These are phyloP conservation scores for Gastrolobium villosum DNA, from an alignment of 306 rosid species.

Conservation along the genomic window DNA sequence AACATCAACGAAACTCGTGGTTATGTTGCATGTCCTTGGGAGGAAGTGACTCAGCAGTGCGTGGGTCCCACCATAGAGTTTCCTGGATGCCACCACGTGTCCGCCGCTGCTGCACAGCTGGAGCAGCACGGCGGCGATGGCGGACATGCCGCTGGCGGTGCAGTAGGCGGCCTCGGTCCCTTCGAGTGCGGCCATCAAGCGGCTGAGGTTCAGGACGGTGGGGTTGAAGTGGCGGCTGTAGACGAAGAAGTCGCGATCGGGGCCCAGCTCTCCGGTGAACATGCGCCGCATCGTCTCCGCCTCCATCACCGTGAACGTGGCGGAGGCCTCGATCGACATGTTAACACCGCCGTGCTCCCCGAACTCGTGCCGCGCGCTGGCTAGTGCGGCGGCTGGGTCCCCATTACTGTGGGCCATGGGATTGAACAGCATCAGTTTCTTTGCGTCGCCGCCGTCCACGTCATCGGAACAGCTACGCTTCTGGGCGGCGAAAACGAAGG, in stretches of 20 bases:
- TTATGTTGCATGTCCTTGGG: conserved; percentile 63
- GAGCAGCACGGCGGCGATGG: conserved; percentile 66
- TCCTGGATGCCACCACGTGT: conserved; percentile 65
- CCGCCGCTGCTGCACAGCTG: conserved; percentile 74
- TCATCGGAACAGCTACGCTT: conserved; percentile 52
- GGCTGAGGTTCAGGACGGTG: conserved; percentile 75
- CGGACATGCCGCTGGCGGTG: conserved; percentile 88
- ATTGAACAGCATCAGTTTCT: conserved; percentile 50
- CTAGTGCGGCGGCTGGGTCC: conserved; percentile 78
- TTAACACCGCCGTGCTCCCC: conserved; percentile 94
- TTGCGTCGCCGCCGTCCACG: conserved; percentile 22
- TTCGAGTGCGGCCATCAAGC: conserved; percentile 85
- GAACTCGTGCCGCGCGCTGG: conserved; percentile 78
- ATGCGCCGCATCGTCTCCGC: conserved; percentile 81
- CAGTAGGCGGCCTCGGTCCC: conserved; percentile 92
- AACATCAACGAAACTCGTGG: conserved; percentile 71
- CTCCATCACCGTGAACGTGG: conserved; percentile 94
- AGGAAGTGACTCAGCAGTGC: conserved; percentile 69
- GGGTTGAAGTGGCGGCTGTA: conserved; percentile 96
- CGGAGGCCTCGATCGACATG: conserved; percentile 95
- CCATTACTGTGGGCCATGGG: not conserved
- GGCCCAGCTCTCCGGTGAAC: conserved; percentile 86
- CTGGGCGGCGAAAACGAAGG: conserved; percentile 42
- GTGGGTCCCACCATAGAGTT: conserved; percentile 84
- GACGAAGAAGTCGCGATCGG: conserved; percentile 80